phyloP scores from a whole-genome alignment of 192 early-diverging fungal genomes.

The Entomortierella chlamydospora region DNA sequence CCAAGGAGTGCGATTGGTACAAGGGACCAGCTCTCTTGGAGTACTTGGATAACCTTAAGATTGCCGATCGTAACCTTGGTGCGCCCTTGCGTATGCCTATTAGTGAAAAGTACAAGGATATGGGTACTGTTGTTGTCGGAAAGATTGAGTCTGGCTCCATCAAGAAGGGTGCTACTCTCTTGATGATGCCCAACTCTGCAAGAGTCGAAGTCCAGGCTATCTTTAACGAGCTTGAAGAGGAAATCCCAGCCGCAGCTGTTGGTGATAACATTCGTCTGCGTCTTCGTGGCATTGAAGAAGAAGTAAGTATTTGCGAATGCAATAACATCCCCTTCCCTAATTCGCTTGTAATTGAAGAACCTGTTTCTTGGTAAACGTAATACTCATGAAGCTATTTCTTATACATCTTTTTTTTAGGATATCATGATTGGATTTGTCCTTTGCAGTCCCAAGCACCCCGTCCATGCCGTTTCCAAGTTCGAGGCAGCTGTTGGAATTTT shows the following conservation, averaged over 20 bases:
- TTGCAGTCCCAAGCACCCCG: conserved; percentile 80
- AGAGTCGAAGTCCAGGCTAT: conserved; percentile 82
- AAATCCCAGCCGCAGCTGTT: conserved; percentile 76
- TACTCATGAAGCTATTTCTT: background rate
- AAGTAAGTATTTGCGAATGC: conserved; percentile 56
- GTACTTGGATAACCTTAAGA: conserved; percentile 83
- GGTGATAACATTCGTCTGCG: conserved; percentile 96
- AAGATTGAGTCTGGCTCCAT: conserved; percentile 96
- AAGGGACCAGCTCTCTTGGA: conserved; percentile 91
- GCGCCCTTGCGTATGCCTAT: conserved; percentile 95
- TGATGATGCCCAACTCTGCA: conserved; percentile 96
- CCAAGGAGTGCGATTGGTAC: conserved; percentile 77
- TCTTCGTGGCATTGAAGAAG: conserved; percentile 94
- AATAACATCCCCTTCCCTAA: too few species aligned
- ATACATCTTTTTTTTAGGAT: conserved; percentile 60
- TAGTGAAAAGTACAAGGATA: conserved; percentile 97
- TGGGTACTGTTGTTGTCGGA: conserved; percentile 96
- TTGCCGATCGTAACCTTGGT: conserved; percentile 87
- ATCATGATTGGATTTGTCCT: conserved; percentile 89
- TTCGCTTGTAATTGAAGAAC: background rate
- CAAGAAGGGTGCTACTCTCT: conserved; percentile 85
- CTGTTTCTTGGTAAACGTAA: background rate
- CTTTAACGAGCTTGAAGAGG: conserved; percentile 85
- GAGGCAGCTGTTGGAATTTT: conserved; percentile 91
- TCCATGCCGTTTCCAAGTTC: conserved; percentile 83